Evolutionary conservation across 306 rosid genomes (phyloP).

Genomic region (Clitoria ternatea): DNA sequence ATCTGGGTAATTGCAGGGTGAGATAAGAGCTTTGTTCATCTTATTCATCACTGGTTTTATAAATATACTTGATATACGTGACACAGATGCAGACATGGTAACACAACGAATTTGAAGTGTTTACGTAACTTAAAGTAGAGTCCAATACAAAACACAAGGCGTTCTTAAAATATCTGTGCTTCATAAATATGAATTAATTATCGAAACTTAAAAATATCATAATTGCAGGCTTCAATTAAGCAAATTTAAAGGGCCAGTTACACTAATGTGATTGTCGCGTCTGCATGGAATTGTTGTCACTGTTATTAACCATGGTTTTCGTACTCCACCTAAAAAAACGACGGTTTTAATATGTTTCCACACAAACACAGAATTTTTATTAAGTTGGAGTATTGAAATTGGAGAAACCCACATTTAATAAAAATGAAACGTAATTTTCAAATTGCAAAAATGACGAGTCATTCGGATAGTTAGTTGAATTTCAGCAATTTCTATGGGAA

Average conservation of each 20-base stretch:
- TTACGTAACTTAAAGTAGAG: neutral
- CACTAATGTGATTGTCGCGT: conserved; percentile 40
- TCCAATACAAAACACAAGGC: neutral
- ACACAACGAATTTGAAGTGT: conserved; percentile 6
- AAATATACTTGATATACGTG: neutral
- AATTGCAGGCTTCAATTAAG: conserved; percentile 25
- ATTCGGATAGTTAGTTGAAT: conserved; percentile 32
- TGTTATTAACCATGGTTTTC: conserved; percentile 3
- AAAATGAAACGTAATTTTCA: conserved; percentile 28
- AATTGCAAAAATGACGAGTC: conserved; percentile 25
- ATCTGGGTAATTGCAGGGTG: neutral
- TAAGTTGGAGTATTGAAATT: conserved; percentile 14
- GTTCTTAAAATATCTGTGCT: neutral
- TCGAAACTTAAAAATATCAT: conserved; percentile 32
- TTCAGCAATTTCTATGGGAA: conserved; percentile 27
- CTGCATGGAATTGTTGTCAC: conserved; percentile 25
- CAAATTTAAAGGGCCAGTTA: conserved; percentile 12
- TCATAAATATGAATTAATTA: conserved; percentile 14
- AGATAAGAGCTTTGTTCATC: neutral
- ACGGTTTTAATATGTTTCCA: conserved; percentile 29
- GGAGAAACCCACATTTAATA: conserved; percentile 32
- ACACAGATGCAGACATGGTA: neutral
- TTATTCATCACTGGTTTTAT: no score
- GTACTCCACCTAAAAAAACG: conserved; percentile 14
- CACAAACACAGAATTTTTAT: conserved; percentile 1